These are phyloP conservation scores for Hypoxylon sp. DNA, from an alignment of 2,329 filamentous ascomycete genomes.

Conservation along the genomic window DNA sequence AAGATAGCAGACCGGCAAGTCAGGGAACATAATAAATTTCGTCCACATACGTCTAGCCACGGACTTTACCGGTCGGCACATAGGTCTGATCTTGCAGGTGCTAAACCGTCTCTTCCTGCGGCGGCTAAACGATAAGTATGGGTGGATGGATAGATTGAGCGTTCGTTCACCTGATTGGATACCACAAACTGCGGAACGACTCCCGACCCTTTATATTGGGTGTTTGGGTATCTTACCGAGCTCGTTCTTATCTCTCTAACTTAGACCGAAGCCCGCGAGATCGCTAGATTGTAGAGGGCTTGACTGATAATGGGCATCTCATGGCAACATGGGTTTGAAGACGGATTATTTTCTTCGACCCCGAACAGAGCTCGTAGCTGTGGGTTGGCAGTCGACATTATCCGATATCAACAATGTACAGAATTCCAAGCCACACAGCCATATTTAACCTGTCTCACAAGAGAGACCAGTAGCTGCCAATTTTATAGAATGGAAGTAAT, in stretches of 20 bases:
- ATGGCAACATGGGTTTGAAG: neutral
- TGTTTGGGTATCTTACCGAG: neutral
- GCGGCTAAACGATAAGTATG: slow-evolving; percentile 22
- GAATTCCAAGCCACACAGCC: neutral
- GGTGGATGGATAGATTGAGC: neutral
- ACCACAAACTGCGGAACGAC: slow-evolving; percentile 9
- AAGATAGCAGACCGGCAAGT: neutral
- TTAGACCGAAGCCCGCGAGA: neutral
- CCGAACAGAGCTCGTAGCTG: neutral
- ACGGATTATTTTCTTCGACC: neutral
- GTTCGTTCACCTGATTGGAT: slow-evolving; percentile 23
- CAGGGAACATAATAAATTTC: slow-evolving; percentile 1
- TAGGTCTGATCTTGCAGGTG: slow-evolving; percentile 34
- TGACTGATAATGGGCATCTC: neutral
- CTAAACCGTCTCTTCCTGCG: slow-evolving; percentile 3
- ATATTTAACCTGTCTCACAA: neutral
- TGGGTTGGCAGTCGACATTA: neutral
- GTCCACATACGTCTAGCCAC: slow-evolving; percentile 9
- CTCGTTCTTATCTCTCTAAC: slow-evolving; percentile 1
- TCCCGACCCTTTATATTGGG: slow-evolving; percentile 11
- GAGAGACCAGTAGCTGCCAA: neutral
- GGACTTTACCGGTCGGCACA: neutral
- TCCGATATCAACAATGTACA: neutral
- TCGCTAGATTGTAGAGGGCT: slow-evolving; percentile 1
- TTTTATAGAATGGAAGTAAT: neutral